Conservation (phyloP, 75 land plant species). For the Cunninghamia lanceolata region DNA sequence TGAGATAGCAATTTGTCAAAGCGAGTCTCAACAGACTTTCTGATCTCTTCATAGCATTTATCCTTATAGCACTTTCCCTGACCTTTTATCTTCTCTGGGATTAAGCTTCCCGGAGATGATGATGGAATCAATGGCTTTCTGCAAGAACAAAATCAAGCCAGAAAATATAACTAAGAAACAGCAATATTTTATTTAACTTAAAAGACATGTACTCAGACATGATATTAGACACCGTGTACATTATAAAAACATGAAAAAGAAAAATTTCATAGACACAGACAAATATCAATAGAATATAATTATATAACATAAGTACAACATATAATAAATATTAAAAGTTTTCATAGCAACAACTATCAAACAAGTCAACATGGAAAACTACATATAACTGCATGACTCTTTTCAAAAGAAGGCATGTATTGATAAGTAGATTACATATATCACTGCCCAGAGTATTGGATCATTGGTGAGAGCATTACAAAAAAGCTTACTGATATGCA, state of each 20-base stretch:
- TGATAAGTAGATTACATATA: background rate
- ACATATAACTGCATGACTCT: no score
- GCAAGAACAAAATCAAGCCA: slow-evolving; percentile 1
- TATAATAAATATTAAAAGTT: background rate
- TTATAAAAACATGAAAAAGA: background rate
- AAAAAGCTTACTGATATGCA: background rate
- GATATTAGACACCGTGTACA: background rate
- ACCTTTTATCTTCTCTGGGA: slow-evolving; percentile 58
- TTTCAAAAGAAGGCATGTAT: no score
- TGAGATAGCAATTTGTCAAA: slow-evolving; percentile 70
- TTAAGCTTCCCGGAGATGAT: slow-evolving; percentile 48
- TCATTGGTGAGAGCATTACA: background rate
- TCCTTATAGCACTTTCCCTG: slow-evolving; percentile 89
- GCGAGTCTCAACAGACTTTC: slow-evolving; percentile 79
- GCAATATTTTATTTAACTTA: background rate
- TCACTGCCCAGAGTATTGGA: background rate
- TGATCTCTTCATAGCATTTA: slow-evolving; percentile 91
- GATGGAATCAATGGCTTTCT: slow-evolving; percentile 47
- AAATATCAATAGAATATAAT: background rate
- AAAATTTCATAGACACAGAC: background rate
- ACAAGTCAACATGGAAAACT: background rate
- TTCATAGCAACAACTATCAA: background rate
- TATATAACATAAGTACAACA: background rate
- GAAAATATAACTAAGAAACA: slow-evolving; percentile 3
- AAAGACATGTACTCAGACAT: background rate